Evolutionary conservation across 331 rosid species (phyloP).

Genomic region (Quercus lobata): DNA sequence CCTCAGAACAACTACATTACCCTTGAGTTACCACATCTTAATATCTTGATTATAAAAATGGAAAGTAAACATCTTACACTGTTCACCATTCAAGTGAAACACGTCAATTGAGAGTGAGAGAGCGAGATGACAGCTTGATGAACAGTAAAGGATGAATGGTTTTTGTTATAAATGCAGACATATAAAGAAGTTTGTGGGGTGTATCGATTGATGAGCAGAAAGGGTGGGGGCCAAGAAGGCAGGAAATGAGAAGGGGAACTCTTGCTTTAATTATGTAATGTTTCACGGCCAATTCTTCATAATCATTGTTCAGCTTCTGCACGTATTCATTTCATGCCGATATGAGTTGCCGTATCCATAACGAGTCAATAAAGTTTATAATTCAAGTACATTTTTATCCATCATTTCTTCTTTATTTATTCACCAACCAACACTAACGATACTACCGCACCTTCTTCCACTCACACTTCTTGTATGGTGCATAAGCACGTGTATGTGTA

Average conservation of each 20-base stretch:
- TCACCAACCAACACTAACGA: background rate
- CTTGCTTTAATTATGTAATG: constrained; percentile 16
- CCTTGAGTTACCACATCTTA: no score
- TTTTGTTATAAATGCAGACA: constrained; percentile 10
- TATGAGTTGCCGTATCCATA: background rate
- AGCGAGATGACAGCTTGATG: background rate
- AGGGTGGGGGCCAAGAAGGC: background rate
- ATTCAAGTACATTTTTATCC: background rate
- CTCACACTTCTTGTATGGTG: background rate
- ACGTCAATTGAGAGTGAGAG: background rate
- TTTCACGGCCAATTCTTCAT: constrained; percentile 5
- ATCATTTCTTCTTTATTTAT: background rate
- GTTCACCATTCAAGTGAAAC: background rate
- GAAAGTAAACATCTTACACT: background rate
- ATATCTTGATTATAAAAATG: no score
- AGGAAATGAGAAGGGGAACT: background rate
- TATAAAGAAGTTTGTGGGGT: background rate
- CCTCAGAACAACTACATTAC: no score
- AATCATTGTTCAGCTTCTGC: constrained; percentile 2
- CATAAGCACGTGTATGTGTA: background rate
- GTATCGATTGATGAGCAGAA: background rate
- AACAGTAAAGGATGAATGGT: background rate
- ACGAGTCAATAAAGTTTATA: background rate
- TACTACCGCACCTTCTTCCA: background rate
- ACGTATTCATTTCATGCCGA: background rate